Evolutionary conservation across 371 early-diverging fungal genomes (phyloP).

Genomic region (Thermomucor indicae-seudaticae): DNA sequence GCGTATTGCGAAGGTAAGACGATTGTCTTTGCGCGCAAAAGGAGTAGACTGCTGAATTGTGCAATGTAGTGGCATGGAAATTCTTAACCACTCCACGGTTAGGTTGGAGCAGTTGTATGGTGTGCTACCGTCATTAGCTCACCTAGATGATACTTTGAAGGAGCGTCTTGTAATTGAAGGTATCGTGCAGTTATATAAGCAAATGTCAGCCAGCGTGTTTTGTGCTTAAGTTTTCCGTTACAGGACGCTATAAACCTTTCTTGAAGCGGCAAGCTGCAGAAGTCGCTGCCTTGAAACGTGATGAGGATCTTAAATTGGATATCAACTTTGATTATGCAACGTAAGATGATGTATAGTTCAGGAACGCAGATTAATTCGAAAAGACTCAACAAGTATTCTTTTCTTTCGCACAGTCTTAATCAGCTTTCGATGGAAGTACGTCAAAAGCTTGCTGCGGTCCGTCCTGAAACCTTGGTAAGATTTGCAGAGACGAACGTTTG

Average conservation of each 20-base stretch:
- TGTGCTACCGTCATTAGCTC: conserved; percentile 41
- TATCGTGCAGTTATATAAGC: no score
- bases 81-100: conserved; percentile 46
- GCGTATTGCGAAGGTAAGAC: conserved; percentile 52
- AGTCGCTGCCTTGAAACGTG: conserved; percentile 60
- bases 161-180: conserved; percentile 56
- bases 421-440: conserved; percentile 72
- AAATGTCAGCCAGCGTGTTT: no score
- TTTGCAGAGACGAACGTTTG: not conserved
- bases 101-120: conserved; percentile 40
- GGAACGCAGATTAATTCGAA: not conserved
- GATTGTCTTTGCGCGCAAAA: not conserved
- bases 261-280: conserved; percentile 63
- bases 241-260: conserved; percentile 69
- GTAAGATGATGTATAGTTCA: conserved; percentile 21
- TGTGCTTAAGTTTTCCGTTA: not conserved
- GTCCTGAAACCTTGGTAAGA: conserved; percentile 71
- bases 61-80: conserved; percentile 46
- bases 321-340: conserved; percentile 61
- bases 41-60: not conserved
- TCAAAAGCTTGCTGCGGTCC: conserved; percentile 59
- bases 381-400: not conserved
- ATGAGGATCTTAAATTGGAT: conserved; percentile 63
- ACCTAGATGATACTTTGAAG: conserved; percentile 35
- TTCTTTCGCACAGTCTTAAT: conserved; percentile 37